Evolutionary conservation across 495 filamentous ascomycete genomes (phyloP).

Genomic region (Tirmania nivea): DNA sequence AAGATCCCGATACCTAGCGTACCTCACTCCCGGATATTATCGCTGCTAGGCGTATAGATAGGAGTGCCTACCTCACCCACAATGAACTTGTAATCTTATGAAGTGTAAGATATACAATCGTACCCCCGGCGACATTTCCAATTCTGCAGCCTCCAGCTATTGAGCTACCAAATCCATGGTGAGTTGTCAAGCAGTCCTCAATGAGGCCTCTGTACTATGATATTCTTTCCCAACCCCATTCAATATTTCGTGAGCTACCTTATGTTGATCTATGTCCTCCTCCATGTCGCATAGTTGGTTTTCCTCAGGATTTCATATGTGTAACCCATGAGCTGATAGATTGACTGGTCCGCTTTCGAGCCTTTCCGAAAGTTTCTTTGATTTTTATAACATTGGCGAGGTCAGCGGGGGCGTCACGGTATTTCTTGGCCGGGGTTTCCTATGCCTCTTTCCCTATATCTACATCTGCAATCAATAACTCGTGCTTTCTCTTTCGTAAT

Average conservation of each 20-base stretch:
- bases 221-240: too few species aligned
- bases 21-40: not conserved
- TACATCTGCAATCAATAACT: not conserved
- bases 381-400: too few species aligned
- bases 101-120: not conserved
- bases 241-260: too few species aligned
- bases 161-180: too few species aligned
- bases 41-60: not conserved
- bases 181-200: too few species aligned
- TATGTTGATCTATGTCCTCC: slow-evolving; percentile 8
- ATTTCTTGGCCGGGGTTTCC: slow-evolving; percentile 23
- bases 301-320: slow-evolving; percentile 7
- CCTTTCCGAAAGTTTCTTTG: slow-evolving; percentile 27
- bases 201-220: too few species aligned
- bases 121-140: slow-evolving; percentile 27
- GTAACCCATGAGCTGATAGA: slow-evolving; percentile 25
- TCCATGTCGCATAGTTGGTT: slow-evolving; percentile 25
- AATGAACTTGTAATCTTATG: not conserved
- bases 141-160: slow-evolving; percentile 2
- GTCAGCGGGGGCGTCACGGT: too few species aligned
- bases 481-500: too few species aligned
- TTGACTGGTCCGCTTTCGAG: slow-evolving; percentile 23
- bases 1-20: not conserved
- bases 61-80: not conserved
- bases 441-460: slow-evolving; percentile 23